Evolutionary conservation across 163 green algal genomes (phyloP), one percentile per base, ranked within the genome.

Genomic region (Chlamydomonas reinhardtii): DNA sequence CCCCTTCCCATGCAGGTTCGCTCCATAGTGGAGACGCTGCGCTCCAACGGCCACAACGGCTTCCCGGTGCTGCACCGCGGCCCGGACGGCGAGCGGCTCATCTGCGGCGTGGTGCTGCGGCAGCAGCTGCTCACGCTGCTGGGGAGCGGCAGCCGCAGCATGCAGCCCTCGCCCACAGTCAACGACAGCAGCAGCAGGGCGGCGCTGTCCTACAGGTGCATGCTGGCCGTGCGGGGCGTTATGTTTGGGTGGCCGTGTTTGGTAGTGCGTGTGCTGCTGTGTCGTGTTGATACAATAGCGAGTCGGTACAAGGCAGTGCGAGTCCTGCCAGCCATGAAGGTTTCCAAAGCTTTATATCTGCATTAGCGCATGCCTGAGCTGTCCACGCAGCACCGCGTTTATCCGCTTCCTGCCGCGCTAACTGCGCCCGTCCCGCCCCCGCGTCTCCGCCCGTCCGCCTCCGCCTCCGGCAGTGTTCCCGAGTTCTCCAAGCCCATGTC

Each of bases 401-500:
- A n/a, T n/a, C n/a, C n/a, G n/a, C n/a, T n/a, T n/a, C n/a, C n/a
- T n/a, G n/a, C n/a, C n/a, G n/a, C n/a, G n/a, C n/a, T n/a, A n/a
- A n/a, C n/a, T n/a, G n/a, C n/a, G n/a, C n/a, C n/a, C n/a, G n/a
- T n/a, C n/a, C n/a, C n/a, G n/a, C n/a, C n/a, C 14, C 14, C 11
- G 48, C 9, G 8, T 27, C 73, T 31, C 73, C 48, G n/a, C 5
- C 32, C n/a, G n/a, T 37, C 31, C 32, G 48, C 61, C 22, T 6
- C 32, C 65, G 35, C 20, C 34, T 37, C 17, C 85, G 73, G 76
- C 92, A 87, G 91, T 24, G 71, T 93, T 16, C 75, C 81, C 15
- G 94, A 97, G 78, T 97, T 97, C 84, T 87, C 88, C n/a, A 95
- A 95, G 86, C 90, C 92, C 15, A 92, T 95, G 48, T 94, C 91